phyloP scores from a whole-genome alignment of 2,329 filamentous ascomycete genomes.

The Fusarium compactum region DNA sequence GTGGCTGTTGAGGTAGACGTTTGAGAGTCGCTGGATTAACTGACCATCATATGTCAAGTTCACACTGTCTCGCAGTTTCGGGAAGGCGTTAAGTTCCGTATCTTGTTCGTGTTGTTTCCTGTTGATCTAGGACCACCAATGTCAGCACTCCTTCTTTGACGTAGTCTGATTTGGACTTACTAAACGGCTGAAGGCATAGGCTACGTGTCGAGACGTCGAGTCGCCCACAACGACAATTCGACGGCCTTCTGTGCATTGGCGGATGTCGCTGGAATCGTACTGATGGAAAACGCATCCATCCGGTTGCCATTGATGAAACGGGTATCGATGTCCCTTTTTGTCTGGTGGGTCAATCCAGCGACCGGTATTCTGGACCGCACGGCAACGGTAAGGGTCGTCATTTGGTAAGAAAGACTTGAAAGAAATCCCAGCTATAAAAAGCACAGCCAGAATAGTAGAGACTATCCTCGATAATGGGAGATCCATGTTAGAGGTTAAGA shows the following conservation, averaged over 20 bases:
- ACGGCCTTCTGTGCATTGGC: slow-evolving; percentile 63
- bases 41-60: neutral
- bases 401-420: neutral
- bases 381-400: neutral
- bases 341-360: slow-evolving; percentile 43
- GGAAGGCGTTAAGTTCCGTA: neutral
- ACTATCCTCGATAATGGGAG: neutral
- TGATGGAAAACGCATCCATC: slow-evolving; percentile 68
- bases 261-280: slow-evolving; percentile 65
- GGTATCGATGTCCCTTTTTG: slow-evolving; percentile 44
- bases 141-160: neutral
- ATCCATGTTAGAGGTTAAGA: neutral
- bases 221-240: slow-evolving; percentile 70
- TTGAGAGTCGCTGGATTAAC: neutral
- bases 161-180: slow-evolving; percentile 5
- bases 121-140: neutral
- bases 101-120: neutral
- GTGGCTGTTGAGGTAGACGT: neutral
- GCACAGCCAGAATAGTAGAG: neutral
- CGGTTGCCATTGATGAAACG: slow-evolving; percentile 66
- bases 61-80: neutral
- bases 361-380: neutral
- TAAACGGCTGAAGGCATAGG: slow-evolving; percentile 59
- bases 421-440: neutral
- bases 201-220: slow-evolving; percentile 68